Base-by-base conservation (phyloP, 495 filamentous ascomycete genomes). In the Echria macrotheca region DNA sequence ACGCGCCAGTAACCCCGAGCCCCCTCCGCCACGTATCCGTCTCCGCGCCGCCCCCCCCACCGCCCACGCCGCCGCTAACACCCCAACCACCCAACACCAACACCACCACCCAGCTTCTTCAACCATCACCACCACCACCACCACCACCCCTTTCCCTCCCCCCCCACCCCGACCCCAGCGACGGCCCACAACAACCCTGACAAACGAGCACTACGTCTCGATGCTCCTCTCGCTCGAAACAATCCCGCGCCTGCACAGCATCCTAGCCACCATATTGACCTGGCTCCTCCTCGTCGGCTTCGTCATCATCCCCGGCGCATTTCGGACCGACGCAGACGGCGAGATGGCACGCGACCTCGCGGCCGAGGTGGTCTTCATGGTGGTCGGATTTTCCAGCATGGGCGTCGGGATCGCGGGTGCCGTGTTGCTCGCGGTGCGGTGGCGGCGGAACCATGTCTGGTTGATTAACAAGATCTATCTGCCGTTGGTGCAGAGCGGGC, bases 361-460 rank as follows among this genome's bases (percentile, higher is more conserved):
- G n/a, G n/a, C 21, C n/a, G 35, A 37, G n/a, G 21, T 18, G 10
- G 35, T 7, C 35, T 2, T 37, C 35, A 47, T 56, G 25, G 57
- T 57, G 7, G 37, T 67, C 18, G 65, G 65, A 6, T 52, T 59
- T 14, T 40, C 36, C 7, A 60, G 64, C 23, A 68, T 72, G 51
- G 11, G 47, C 11, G 24, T 56, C 28, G 59, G 54, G 11, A 33
- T 51, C 4, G 36, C 53, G 3, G 57, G 54, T 5, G 29, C 37
- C 4, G 31, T 44, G 37, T 55, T 50, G 52, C 55, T 64, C 9
- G 64, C 50, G n/a, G 48, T 56, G 22, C 54, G 52, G 3, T 64
- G 59, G 53, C 43, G 66, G 9, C 53, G 50, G 35, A 76, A 75
- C 38, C 72, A 68, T 47, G 60, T 71, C 11, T 76, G 71, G 73